These are phyloP conservation scores for Microbotryum scabiosae DNA, from an alignment of 1,284 basidiomycete species.

Conservation along the genomic window DNA sequence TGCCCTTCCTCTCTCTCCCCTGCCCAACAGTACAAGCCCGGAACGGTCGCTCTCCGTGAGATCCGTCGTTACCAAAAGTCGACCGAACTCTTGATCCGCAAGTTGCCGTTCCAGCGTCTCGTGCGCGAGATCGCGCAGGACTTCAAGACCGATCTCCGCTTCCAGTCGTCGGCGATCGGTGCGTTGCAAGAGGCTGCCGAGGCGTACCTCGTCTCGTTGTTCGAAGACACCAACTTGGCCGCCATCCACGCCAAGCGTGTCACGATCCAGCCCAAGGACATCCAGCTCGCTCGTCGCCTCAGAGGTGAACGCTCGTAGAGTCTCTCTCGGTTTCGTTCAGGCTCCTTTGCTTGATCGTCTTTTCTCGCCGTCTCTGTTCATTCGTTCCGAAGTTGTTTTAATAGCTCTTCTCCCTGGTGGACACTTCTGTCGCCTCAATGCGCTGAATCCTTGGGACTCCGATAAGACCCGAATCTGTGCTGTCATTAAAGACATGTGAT, in stretches of 20 bases:
- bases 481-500: too few species aligned
- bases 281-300: conserved; percentile 66
- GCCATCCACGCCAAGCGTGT: conserved; percentile 52
- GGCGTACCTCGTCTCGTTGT: conserved; percentile 82
- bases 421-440: too few species aligned
- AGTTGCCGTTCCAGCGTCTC: conserved; percentile 40
- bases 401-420: too few species aligned
- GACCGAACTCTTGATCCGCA: conserved; percentile 48
- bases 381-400: too few species aligned
- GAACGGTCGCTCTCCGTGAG: conserved; percentile 51
- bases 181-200: conserved; percentile 45
- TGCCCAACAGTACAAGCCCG: conserved; percentile 54
- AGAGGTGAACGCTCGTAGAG: conserved; percentile 65
- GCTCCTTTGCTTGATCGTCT: too few species aligned
- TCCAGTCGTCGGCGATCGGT: conserved; percentile 33
- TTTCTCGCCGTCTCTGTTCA: too few species aligned
- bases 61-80: conserved; percentile 51
- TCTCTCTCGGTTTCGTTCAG: too few species aligned
- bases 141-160: conserved; percentile 37
- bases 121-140: conserved; percentile 37
- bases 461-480: too few species aligned
- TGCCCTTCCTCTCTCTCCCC: not conserved
- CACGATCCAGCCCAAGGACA: conserved; percentile 51
- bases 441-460: too few species aligned
- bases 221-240: conserved; percentile 52